Conservation (phyloP, 345 rosid species). For the Citrus sp. region DNA sequence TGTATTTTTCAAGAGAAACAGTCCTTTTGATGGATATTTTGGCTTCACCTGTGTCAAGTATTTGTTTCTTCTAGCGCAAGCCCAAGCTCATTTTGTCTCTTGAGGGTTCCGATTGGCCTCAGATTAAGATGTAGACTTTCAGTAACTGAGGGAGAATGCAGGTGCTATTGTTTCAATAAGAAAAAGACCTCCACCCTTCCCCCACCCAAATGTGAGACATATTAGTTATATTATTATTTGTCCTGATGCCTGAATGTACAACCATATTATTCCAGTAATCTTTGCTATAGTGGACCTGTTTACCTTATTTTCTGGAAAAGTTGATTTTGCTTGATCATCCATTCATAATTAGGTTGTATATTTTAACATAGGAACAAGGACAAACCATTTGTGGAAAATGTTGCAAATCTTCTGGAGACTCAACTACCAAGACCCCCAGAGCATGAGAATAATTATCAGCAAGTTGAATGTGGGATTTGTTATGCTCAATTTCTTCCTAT, state of each 20-base stretch:
- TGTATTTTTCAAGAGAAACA: background rate
- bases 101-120: conserved; percentile 4
- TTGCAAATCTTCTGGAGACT: conserved; percentile 42
- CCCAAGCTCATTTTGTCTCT: background rate
- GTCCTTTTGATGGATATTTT: background rate
- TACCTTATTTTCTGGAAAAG: background rate
- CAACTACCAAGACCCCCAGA: conserved; percentile 46
- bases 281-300: background rate
- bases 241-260: background rate
- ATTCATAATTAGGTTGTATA: background rate
- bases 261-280: background rate
- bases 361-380: conserved; percentile 47
- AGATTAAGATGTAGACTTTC: background rate
- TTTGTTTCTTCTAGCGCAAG: conserved; percentile 4
- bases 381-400: conserved; percentile 52
- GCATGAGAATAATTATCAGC: conserved; percentile 34
- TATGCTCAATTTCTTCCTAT: conserved; percentile 71
- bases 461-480: conserved; percentile 80
- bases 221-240: background rate
- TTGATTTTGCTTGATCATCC: background rate
- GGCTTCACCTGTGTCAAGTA: background rate
- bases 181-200: background rate
- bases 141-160: background rate
- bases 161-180: background rate
- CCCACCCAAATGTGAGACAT: background rate